Evolutionary conservation across 768 basidiomycete genomes (phyloP), one percentile per base, ranked within the genome.

Genomic region (Lentinula guzmanii): DNA sequence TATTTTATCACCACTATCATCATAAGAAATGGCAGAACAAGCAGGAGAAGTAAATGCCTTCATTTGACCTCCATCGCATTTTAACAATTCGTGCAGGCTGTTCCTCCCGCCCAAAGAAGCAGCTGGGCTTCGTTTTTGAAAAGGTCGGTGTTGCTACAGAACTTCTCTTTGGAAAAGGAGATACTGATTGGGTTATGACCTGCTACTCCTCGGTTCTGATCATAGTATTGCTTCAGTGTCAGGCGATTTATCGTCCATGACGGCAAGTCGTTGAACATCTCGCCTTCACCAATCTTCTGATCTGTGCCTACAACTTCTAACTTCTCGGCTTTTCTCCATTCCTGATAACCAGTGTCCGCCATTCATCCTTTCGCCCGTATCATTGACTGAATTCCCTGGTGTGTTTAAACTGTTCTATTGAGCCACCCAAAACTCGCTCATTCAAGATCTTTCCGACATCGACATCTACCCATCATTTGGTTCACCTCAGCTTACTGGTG

Each of bases 91-190:
- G 21, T 51, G 68, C 64, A 82, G 79, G 90, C 87, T 64, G 91
- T 96, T 54, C 93, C 93, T 43, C 82, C 82, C 63, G 80, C 89
- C 52, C 94, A 96, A 74, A 86, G 92, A 68, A 77, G 87, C 68
- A 91, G 87, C 74, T 97, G 95, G 95, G 82, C 89, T 0, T 86
- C 87, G 2, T 96, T 97, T 75, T 78, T 97, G 70, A 97, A 96
- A 82, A 86, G 89, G 92, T 93, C 68, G 57, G 87, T 80, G 51
- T 3, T 21, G 43, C 6, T 35, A 39, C 24, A 4, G 11, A 24
- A 15, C 31, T 60, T 48, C 39, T 42, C 60, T 60, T 52, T 46
- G 16, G 35, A n/a, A 45, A 59, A 9, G 51, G n/a, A 33, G 28
- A 62, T 58, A 63, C n/a, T 39, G 48, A 51, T 37, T 59, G 60